A percentile compares a stretch with the other conserved stretches of the same genome.
phyloP scores from a whole-genome alignment of 768 basidiomycete genomes.

The Hygrophorus pudorinus region DNA sequence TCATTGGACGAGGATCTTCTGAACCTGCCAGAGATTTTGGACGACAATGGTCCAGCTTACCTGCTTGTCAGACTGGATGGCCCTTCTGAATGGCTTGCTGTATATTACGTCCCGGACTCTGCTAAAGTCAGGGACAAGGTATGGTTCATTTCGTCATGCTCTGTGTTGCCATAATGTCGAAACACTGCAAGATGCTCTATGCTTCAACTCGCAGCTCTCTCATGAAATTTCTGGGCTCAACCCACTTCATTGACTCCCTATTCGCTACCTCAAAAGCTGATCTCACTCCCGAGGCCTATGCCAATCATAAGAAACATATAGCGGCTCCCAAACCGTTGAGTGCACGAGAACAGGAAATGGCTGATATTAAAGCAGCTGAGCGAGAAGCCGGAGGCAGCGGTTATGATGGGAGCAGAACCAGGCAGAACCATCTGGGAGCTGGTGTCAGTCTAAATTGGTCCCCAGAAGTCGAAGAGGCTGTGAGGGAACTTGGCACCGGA shows the following conservation, averaged over 20 bases:
- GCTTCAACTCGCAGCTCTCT: constrained; percentile 68
- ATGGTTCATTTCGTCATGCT: constrained; percentile 7
- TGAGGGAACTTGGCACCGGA: constrained; percentile 43
- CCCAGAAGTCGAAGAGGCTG: constrained; percentile 50
- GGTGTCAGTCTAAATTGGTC: constrained; percentile 63
- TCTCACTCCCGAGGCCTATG: constrained; percentile 59
- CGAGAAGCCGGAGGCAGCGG: constrained; percentile 35
- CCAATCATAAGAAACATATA: constrained; percentile 59
- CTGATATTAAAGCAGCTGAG: constrained; percentile 68
- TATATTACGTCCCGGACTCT: constrained; percentile 76
- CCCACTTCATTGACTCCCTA: constrained; percentile 60
- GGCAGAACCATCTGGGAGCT: constrained; percentile 45
- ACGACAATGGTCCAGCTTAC: constrained; percentile 63
- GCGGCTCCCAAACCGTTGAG: constrained; percentile 78
- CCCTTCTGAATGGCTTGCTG: constrained; percentile 58
- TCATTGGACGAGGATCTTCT: constrained; percentile 55
- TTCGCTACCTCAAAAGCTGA: constrained; percentile 71
- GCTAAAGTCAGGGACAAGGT: constrained; percentile 81
- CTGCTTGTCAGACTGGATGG: constrained; percentile 57
- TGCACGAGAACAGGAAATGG: constrained; percentile 73
- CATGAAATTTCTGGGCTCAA: constrained; percentile 64
- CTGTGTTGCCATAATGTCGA: neutral
- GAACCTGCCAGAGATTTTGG: constrained; percentile 45
- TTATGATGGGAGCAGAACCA: constrained; percentile 50
- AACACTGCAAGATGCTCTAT: constrained; percentile 65